Evolutionary conservation across 345 rosid genomes (phyloP).

Genomic region (Eucalyptus rudis): DNA sequence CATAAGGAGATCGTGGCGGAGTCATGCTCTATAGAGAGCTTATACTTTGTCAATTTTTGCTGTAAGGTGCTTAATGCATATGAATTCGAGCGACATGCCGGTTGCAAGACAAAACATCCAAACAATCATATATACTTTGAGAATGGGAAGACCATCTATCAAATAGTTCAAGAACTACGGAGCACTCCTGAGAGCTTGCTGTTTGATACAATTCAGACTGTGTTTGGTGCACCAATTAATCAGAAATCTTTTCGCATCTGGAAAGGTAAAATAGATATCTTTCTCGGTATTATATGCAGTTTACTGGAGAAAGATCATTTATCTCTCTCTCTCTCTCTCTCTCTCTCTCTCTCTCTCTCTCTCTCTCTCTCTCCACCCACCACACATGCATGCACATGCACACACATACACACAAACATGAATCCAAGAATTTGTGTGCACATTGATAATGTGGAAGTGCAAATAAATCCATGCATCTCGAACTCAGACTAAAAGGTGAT

Average conservation of each 20-base stretch:
- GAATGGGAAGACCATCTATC: constrained; percentile 91
- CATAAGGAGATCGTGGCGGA: neutral
- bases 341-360: neutral
- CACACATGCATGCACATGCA: neutral
- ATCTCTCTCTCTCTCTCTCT: neutral
- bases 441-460: neutral
- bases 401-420: neutral
- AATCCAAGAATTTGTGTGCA: neutral
- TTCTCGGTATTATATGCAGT: neutral
- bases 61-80: constrained; percentile 70
- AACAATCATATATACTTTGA: constrained; percentile 91
- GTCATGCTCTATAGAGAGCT: neutral
- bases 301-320: neutral
- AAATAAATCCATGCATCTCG: neutral
- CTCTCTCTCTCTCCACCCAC: neutral
- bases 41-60: neutral
- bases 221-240: constrained; percentile 77
- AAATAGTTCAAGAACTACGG: constrained; percentile 84
- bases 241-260: constrained; percentile 85
- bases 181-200: constrained; percentile 62
- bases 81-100: constrained; percentile 90
- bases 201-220: constrained; percentile 67
- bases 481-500: neutral
- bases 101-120: constrained; percentile 90
- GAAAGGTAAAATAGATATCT: constrained; percentile 47